Conservation (phyloP, 768 basidiomycete genomes). For the Lactarius trivialis region DNA sequence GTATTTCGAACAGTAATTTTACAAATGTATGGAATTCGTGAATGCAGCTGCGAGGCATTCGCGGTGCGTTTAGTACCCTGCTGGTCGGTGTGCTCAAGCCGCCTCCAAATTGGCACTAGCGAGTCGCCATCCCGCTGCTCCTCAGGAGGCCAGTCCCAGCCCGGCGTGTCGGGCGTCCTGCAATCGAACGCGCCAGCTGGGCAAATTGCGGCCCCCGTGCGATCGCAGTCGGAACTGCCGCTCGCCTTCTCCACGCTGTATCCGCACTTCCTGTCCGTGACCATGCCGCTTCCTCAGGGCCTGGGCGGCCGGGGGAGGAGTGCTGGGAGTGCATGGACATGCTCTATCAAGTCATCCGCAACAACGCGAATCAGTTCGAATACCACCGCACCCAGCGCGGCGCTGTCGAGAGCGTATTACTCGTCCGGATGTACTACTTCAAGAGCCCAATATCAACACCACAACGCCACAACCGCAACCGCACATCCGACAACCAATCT, state of each 20-base stretch:
- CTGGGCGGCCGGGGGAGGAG: constrained; percentile 33
- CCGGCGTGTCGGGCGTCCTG: background rate
- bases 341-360: constrained; percentile 68
- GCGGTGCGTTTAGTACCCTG: background rate
- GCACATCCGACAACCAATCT: background rate
- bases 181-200: background rate
- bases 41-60: background rate
- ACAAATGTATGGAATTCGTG: background rate
- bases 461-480: constrained; percentile 19
- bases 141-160: background rate
- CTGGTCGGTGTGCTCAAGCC: constrained; percentile 65
- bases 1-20: background rate
- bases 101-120: constrained; percentile 44
- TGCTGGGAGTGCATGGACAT: constrained; percentile 82
- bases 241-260: constrained; percentile 39
- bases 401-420: constrained; percentile 68
- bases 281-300: constrained; percentile 21
- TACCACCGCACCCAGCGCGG: constrained; percentile 68
- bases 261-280: constrained; percentile 41
- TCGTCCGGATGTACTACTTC: constrained; percentile 71
- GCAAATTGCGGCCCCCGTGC: background rate
- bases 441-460: constrained; percentile 59
- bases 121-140: constrained; percentile 25
- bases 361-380: constrained; percentile 63
- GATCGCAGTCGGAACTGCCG: constrained; percentile 6